Percentiles rank a stretch among this genome's conserved stretches.
Conservation (phyloP, 2,329 filamentous ascomycete genomes). For the Aaosphaeria pasadenensis region DNA sequence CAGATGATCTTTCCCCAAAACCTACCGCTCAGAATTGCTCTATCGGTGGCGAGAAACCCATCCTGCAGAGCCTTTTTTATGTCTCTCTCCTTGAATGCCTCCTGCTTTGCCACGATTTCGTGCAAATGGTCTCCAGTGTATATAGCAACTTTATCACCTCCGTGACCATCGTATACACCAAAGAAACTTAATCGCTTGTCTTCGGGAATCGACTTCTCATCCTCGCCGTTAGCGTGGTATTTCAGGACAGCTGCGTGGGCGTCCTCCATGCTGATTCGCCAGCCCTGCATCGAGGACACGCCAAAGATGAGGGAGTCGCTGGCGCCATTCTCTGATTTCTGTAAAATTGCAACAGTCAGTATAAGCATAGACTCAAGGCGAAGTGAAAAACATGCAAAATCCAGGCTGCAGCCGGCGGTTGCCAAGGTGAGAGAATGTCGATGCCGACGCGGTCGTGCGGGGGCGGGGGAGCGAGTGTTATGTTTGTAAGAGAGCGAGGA, state of each 20-base stretch:
- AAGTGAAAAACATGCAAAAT: not conserved
- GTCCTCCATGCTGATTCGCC: constrained; percentile 99
- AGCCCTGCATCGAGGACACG: constrained; percentile 98
- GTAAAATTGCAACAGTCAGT: not conserved
- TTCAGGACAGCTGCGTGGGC: constrained; percentile 88
- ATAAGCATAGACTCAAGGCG: no score
- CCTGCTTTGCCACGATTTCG: constrained; percentile 91
- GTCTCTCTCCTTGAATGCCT: constrained; percentile 85
- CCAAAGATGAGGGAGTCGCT: constrained; percentile 93
- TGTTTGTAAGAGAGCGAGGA: no score
- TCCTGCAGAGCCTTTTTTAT: constrained; percentile 96
- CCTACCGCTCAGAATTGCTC: constrained; percentile 91
- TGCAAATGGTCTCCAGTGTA: constrained; percentile 92
- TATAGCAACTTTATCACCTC: constrained; percentile 91
- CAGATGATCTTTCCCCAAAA: constrained; percentile 6
- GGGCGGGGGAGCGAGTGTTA: constrained; percentile 19
- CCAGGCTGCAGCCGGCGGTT: constrained; percentile 12
- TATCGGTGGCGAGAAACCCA: constrained; percentile 91
- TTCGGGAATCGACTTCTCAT: constrained; percentile 58
- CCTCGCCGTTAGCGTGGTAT: constrained; percentile 62
- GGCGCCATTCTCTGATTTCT: constrained; percentile 86
- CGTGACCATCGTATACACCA: constrained; percentile 96
- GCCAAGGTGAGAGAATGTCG: constrained; percentile 10
- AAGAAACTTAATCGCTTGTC: constrained; percentile 86
- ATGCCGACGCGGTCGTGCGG: constrained; percentile 17